Evolutionary conservation across 176 grass and related monocot genomes (phyloP), one percentile per base, ranked within the genome.

Genomic region (Aegilops bicornis): DNA sequence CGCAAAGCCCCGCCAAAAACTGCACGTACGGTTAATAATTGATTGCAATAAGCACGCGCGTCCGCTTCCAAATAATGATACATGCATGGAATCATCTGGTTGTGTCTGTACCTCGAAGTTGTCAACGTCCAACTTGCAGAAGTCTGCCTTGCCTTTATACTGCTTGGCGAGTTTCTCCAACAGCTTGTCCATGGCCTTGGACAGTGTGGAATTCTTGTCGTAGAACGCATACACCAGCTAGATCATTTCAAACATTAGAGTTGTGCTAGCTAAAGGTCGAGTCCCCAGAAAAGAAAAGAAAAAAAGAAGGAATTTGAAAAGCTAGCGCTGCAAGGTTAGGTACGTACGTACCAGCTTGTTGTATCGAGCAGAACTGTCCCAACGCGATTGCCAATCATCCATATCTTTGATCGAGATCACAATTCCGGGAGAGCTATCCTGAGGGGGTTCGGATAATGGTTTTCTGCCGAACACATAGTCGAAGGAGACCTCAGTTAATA

Each of bases 1-100:
- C 43, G 72, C 72, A 76, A 47, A 76, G 42, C 72, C 72, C 42
- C 72, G 72, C 72, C 42, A 76, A 76, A 76, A 50, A 52, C 72
- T 76, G 72, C 42, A 76, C 66, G 66, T 7, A 35, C 29, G 19
- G 31, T 19, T 35, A 19, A 30, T 35, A 4, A 11, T 25, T n/a
- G 9, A 11, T 3, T 40, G 39, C 39, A 40, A 40, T 40, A 40
- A 40, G 1, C 39, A 40, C 1, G 39, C 39, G 37, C 37, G 37
- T 39, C 37, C 37, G 22, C 60, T 63, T 63, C 60, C n/a, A 64
- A 64, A 64, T 27, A n/a, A 25, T 24, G 37, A 39, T 39, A 40
- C 39, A 40, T 40, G 8, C 39, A 40, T 40, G 39, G 39, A 40
- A 40, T 10, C 39, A 40, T 40, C 39, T 40, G 39, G 10, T 20